Evolutionary conservation across 495 filamentous ascomycete species (phyloP), one percentile per base, ranked within the genome.

Genomic region (Barbatosphaeria neglecta): DNA sequence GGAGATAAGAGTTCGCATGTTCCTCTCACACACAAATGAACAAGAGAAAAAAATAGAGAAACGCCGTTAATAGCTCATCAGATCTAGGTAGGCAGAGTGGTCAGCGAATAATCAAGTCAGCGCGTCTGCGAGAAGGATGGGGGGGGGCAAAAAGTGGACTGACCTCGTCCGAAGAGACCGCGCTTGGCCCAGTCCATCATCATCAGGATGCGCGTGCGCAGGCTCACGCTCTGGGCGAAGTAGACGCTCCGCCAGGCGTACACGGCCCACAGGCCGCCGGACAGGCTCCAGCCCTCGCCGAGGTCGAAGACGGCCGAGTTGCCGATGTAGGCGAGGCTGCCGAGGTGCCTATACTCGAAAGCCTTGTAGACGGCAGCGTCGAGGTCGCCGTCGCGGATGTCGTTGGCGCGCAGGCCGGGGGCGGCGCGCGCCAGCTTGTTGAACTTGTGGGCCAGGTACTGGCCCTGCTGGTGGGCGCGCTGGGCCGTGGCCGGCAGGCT

Each of bases 161-260:
- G 66, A 95, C 90, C 92, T 81, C 93, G 78, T 55, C 93, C 93
- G 68, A 99, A 99, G 16, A 99, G 60, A 13, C 86, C 83, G 63
- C 93, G 76, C 78, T 97, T 99, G 9, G 74, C 80, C 93, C 93
- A 99, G 67, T 99, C 93, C 93, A 99, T 97, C 0, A 88, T 89
- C 70, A 99, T 67, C 63, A 99, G 64, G 52, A 87, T 73, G 46
- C 92, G 74, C 37, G 93, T 99, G 58, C 93, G 69, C 41, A 95
- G 74, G 60, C 88, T 95, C 37, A 99, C 93, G 64, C 89, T 95
- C 75, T 99, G 86, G 17, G 93, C 89, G 66, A 99, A 97, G 66
- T 99, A 99, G 25, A 96, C 82, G 54, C 87, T 90, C 38, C 90
- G 70, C 93, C 93, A 99, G 44, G 95, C 77, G 65, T 99, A 99